These are phyloP conservation scores for Clavispora vitiphila DNA, from an alignment of 805 yeast genomes.

Conservation along the genomic window DNA sequence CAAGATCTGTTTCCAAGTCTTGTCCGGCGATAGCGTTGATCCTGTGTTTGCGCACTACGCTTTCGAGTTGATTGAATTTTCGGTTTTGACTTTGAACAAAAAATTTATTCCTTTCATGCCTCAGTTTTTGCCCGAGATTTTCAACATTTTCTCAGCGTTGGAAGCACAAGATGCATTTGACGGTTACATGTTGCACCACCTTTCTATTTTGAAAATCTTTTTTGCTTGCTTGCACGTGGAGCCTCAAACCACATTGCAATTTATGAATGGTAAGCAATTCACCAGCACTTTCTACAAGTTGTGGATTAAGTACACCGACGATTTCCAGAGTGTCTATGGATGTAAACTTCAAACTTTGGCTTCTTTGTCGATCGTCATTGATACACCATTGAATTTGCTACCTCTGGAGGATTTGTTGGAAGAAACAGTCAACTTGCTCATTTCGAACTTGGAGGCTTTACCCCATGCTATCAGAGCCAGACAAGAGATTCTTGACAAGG, in stretches of 20 bases:
- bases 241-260: constrained; percentile 32
- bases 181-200: constrained; percentile 40
- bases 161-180: constrained; percentile 38
- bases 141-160: constrained; percentile 27
- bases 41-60: constrained; percentile 37
- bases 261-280: constrained; percentile 33
- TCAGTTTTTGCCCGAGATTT: constrained; percentile 31
- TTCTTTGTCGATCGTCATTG: constrained; percentile 33
- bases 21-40: constrained; percentile 30
- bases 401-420: constrained; percentile 31
- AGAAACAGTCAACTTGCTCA: constrained; percentile 36
- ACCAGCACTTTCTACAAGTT: constrained; percentile 37
- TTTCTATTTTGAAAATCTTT: constrained; percentile 39
- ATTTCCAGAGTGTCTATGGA: constrained; percentile 50
- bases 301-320: constrained; percentile 45
- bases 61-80: constrained; percentile 35
- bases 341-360: constrained; percentile 50
- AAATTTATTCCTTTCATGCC: constrained; percentile 30
- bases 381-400: constrained; percentile 23
- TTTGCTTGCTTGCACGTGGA: constrained; percentile 37
- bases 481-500: constrained; percentile 39
- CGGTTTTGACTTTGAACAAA: constrained; percentile 26
- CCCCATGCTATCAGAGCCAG: constrained; percentile 48
- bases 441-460: constrained; percentile 38
- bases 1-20: constrained; percentile 30